These are phyloP conservation scores for Acanthamoeba healyi DNA, from an alignment of 208 protist genomes.

Conservation along the genomic window DNA sequence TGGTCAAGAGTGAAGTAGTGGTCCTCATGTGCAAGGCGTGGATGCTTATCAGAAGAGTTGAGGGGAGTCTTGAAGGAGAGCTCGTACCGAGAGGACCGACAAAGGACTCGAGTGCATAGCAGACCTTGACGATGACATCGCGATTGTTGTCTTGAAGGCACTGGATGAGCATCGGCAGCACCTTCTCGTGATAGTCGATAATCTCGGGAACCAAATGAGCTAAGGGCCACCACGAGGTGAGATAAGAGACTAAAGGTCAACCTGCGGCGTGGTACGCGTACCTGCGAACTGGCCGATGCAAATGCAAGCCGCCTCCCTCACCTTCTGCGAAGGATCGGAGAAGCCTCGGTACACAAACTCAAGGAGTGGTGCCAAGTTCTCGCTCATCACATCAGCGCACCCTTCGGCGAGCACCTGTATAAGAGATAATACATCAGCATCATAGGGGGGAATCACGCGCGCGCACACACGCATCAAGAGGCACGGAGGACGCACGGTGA, in stretches of 20 bases:
- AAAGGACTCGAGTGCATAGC: slow-evolving; percentile 75
- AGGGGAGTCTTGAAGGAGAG: not conserved
- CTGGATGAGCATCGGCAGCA: slow-evolving; percentile 56
- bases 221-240: not conserved
- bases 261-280: not conserved
- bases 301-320: slow-evolving; percentile 55
- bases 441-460: too few species aligned
- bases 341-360: slow-evolving; percentile 63
- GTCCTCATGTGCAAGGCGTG: slow-evolving; percentile 4
- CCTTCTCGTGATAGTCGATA: slow-evolving; percentile 73
- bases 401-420: slow-evolving; percentile 64
- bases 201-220: slow-evolving; percentile 67
- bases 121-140: slow-evolving; percentile 38
- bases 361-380: slow-evolving; percentile 44
- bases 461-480: not conserved
- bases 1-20: not conserved
- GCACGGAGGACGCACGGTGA: not conserved
- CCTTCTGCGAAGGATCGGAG: slow-evolving; percentile 53
- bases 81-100: not conserved
- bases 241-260: not conserved
- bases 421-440: too few species aligned
- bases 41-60: not conserved
- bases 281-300: slow-evolving; percentile 71
- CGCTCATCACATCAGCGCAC: slow-evolving; percentile 46
- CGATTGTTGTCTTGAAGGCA: slow-evolving; percentile 44